Conservation (phyloP, 352 stramenopile species). For the Phytopythium helicoides region DNA sequence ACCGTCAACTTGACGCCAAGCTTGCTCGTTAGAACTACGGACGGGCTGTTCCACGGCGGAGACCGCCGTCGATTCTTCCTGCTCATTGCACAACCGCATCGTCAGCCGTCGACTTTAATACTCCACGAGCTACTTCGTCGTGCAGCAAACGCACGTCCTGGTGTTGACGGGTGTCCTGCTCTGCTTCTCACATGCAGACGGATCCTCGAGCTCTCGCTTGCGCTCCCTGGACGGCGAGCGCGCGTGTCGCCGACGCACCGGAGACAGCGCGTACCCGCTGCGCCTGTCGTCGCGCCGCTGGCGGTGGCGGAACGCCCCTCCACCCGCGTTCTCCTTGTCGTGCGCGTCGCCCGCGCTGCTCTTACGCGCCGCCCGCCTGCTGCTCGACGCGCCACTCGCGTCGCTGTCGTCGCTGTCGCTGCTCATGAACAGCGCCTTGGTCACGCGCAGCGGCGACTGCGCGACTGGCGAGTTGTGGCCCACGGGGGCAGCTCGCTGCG, state of each 20-base stretch:
- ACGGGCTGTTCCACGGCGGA: conserved; percentile 41
- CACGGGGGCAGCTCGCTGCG: not conserved
- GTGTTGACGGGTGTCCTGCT: too few species aligned
- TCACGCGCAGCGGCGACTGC: conserved; percentile 18
- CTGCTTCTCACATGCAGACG: too few species aligned
- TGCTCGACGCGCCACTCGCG: conserved; percentile 1
- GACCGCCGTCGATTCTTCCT: too few species aligned
- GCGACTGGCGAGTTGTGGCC: not conserved
- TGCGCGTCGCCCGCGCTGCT: not conserved
- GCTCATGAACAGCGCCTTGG: conserved; percentile 36
- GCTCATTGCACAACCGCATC: not conserved
- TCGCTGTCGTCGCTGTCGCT: conserved; percentile 22
- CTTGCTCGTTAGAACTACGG: conserved; percentile 30
- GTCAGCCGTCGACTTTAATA: not conserved
- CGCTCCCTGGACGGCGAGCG: conserved; percentile 13
- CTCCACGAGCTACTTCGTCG: too few species aligned
- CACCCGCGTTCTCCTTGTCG: conserved; percentile 4
- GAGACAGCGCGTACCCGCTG: conserved; percentile 17
- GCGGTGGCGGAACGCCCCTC: conserved; percentile 26
- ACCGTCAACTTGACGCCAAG: conserved; percentile 40
- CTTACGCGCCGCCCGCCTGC: not conserved
- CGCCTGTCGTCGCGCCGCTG: conserved; percentile 20
- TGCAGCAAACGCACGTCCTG: too few species aligned
- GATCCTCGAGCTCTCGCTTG: too few species aligned
- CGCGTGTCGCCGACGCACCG: conserved; percentile 9